Evolutionary conservation across 2,329 filamentous ascomycete genomes (phyloP).

Genomic region (Xylariaceae sp.): DNA sequence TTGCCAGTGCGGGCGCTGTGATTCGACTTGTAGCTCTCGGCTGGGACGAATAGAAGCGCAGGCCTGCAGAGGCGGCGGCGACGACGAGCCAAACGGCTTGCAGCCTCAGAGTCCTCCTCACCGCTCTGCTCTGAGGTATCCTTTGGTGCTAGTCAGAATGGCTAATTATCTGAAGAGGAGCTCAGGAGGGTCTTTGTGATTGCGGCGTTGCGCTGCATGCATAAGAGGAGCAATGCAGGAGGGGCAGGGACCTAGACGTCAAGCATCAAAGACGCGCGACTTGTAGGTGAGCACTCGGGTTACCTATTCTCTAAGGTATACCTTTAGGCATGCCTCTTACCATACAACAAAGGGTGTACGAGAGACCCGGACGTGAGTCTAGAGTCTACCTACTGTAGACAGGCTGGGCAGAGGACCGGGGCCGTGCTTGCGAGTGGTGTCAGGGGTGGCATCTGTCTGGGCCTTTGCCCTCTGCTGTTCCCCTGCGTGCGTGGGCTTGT

Average conservation of each 20-base stretch:
- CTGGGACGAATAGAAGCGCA: slow-evolving; percentile 10
- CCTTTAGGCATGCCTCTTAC: too few relatives aligned
- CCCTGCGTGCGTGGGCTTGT: too few relatives aligned
- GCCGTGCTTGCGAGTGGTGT: too few relatives aligned
- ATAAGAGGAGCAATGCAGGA: slow-evolving; percentile 17
- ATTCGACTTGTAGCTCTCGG: too few relatives aligned
- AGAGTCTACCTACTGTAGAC: too few relatives aligned
- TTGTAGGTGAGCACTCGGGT: background rate
- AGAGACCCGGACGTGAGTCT: too few relatives aligned
- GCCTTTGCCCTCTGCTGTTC: too few relatives aligned
- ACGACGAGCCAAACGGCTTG: slow-evolving; percentile 34
- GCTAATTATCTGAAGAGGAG: slow-evolving; percentile 14
- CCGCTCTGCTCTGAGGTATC: slow-evolving; percentile 33
- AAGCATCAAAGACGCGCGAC: too few relatives aligned
- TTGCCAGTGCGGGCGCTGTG: too few relatives aligned
- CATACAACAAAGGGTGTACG: too few relatives aligned
- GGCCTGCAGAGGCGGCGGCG: slow-evolving; percentile 22
- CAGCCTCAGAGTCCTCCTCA: slow-evolving; percentile 30
- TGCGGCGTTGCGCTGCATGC: slow-evolving; percentile 29
- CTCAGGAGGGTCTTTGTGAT: slow-evolving; percentile 23
- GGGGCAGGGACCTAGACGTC: slow-evolving; percentile 13
- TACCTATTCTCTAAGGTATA: slow-evolving; percentile 11
- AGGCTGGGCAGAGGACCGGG: too few relatives aligned
- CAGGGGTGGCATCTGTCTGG: too few relatives aligned
- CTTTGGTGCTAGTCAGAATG: background rate